Evolutionary conservation across 75 land plant genomes (phyloP).

Genomic region (Gnetum montanum): DNA sequence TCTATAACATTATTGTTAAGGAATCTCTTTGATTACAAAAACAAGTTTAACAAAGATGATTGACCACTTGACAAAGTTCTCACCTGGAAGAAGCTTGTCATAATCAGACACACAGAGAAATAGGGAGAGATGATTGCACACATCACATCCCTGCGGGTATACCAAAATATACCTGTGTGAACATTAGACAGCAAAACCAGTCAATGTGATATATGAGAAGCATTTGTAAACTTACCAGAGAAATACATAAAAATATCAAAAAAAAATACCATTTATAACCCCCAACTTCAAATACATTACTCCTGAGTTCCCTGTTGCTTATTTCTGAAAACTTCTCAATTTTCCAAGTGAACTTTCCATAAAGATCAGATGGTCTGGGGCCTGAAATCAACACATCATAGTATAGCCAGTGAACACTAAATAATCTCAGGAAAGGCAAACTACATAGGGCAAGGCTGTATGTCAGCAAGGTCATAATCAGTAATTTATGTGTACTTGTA

Average conservation of each 20-base stretch:
- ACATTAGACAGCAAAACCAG: not conserved
- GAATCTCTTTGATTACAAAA: too few relatives aligned
- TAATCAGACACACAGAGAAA: constrained; percentile 99
- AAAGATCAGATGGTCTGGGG: constrained; percentile 79
- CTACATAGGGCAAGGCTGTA: too few relatives aligned
- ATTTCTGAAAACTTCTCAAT: constrained; percentile 92
- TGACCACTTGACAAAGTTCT: not conserved
- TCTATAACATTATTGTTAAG: too few relatives aligned
- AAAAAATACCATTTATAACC: constrained; percentile 85
- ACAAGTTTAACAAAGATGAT: too few relatives aligned
- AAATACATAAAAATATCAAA: not conserved
- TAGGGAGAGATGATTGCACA: constrained; percentile 92
- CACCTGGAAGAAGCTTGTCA: constrained; percentile 98
- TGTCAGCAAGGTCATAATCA: too few relatives aligned
- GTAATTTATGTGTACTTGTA: too few relatives aligned
- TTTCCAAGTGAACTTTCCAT: constrained; percentile 95
- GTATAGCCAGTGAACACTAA: too few relatives aligned
- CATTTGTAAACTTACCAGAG: not conserved
- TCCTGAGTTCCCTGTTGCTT: constrained; percentile 90
- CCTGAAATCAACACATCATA: too few relatives aligned
- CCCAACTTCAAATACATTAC: constrained; percentile 96
- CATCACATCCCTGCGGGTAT: constrained; percentile 99
- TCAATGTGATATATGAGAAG: not conserved
- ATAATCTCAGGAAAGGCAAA: too few relatives aligned
- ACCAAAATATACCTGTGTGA: constrained; percentile 87